Base-by-base conservation (phyloP, 2,329 filamentous ascomycete species). In the Cytospora piceae region DNA sequence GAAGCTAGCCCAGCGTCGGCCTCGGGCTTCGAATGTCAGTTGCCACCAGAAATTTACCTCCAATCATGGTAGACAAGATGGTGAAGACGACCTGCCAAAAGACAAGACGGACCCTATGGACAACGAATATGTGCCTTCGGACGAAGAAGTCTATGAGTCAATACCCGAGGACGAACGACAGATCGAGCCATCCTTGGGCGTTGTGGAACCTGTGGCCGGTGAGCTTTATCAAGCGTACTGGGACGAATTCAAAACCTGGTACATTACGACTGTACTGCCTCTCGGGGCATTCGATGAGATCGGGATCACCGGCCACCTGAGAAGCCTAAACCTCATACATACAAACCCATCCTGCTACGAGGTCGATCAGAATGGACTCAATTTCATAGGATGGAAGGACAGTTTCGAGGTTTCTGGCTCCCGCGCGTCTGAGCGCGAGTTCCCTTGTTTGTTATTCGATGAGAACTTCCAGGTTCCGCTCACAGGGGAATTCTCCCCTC, bases 201-300 rank as follows among this genome's bases (percentile, higher is more conserved):
- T 20, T n/a, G 11, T 22, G 11, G 39, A 59, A 17, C 57, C 42
- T 20, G 39, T 27, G 5, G 39, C 34, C 3, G 57, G 57, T 6
- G 42, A 59, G 39, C 20, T 59, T 22, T 51, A 59, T 14, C 42
- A 59, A 20, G 57, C 27, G 20, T 51, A 51, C 39, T 59, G 57
- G 57, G 7, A 24, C n/a, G 22, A 22, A 17, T 12, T 24, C 17
- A 6, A n/a, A 4, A 49, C 9, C 29, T 59, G 57, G 39, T 59
- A 59, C 3, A 29, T 27, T n/a, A 42, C 24, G n/a, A 32, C 57
- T 14, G 57, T 59, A 27, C 49, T 59, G 2, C 57, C 57, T 24
- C 32, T 42, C 12, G 39, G 57, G n/a, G 20, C 15, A 17, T 5
- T 59, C 2, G 17, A 31, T 11, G 57, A 51, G 20, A 46, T 59